Evolutionary conservation across 202 grass and related monocot species (phyloP), one percentile per base, ranked within the genome.

Genomic region (Zoysia matrella): DNA sequence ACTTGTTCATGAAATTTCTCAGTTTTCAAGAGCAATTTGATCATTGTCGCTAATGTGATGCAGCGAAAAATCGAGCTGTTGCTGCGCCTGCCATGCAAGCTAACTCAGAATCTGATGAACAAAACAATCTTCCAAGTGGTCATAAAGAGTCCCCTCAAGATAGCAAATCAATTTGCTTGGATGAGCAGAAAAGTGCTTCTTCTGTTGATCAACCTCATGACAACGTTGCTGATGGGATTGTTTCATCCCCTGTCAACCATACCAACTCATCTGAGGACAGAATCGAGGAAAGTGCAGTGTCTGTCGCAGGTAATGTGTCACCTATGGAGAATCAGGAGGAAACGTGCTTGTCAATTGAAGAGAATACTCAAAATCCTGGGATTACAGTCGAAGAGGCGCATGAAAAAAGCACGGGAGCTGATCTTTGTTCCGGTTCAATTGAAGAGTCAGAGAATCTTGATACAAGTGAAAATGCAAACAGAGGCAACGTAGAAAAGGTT

Each of bases 1-100:
- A 8, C 30, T 83, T 0, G 3, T 40, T 71, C n/a, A 44, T 10
- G 40, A 36, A 47, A 11, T 45, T 71, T 50, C 44, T 60, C 11
- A 47, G 41, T 8, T 72, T 52, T 66, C 14, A 36, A 5, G 7
- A 45, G 44, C 2, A 58, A 46, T 67, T 64, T 88, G 36, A 84
- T 76, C 51, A 18, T 52, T 30, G 18, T 52, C 64, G 11, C 46
- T 61, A 65, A 6, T 78, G 10, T 62, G 14, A 52, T 56, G 87
- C 92, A 94, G 89, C 84, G 0, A 94, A 94, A 67, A 80, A 88
- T 68, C 70, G 72, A 53, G 42, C 30, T 40, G 60, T 3, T 30
- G 22, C 22, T 30, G 22, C 22, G 7, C 44, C 66, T 40, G 62
- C 2, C 77, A 41, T 53, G 11, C 80, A 56, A 76, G 11, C 47